Evolutionary conservation across 768 basidiomycete genomes (phyloP), one percentile per base, ranked within the genome.

Genomic region (Termitomyces heimii): DNA sequence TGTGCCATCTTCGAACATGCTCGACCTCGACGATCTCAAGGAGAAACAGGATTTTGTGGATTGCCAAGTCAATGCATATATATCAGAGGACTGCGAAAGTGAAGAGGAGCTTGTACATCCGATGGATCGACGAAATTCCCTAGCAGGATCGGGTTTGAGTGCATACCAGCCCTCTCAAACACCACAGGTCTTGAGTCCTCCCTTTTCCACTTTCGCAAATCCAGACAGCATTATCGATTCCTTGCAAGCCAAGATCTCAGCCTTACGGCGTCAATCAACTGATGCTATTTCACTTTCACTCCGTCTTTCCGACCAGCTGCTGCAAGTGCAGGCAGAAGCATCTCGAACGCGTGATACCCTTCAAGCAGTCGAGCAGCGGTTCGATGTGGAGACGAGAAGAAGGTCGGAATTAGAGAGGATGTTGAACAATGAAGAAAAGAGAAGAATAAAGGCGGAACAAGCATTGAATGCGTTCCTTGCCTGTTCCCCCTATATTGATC

Each of bases 291-390:
- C 82, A 5, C 76, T 83, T 29, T 86, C 86, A 2, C 70, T 84
- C 53, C 76, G 82, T 56, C 75, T 92, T 59, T 80, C 87, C 18
- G 86, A 88, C 65, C 84, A 89, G 64, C 76, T 92, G n/a, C 74
- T 80, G 9, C 80, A 83, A 58, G 83, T 81, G 9, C 82, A 88
- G 60, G 73, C 81, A 37, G 88, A 89, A 60, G 75, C 78, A 1
- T 76, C 82, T 49, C 74, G 82, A 54, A 75, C 80, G 31, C 79
- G 80, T 62, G 75, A 83, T 39, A 76, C 79, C 22, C 70, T 89
- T 28, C 77, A 78, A 65, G 73, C 75, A 29, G 71, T 80, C 22
- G 85, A 90, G 66, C 73, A 73, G 39, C 73, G 82, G 69, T 63
- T 89, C 58, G 83, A 88, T 63, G 80, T 82, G 37, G 89, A 89